These are phyloP conservation scores for Carex parvula DNA, from an alignment of 176 grass and related monocot species.

Conservation along the genomic window DNA sequence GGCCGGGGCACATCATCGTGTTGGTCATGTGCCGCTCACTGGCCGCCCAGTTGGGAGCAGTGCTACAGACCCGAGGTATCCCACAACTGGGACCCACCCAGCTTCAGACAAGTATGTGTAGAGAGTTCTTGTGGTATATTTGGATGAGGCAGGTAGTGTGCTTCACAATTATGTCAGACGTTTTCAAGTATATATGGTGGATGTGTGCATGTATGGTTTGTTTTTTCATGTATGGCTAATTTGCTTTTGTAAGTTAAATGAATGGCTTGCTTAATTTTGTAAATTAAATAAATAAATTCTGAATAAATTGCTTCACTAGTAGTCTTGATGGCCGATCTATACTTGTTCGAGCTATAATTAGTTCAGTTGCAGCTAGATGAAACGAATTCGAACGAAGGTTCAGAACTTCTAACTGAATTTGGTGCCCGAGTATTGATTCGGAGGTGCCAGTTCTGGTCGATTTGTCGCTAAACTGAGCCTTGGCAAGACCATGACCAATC, in stretches of 20 bases:
- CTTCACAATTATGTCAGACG: not conserved
- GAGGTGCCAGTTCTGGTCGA: too few relatives aligned
- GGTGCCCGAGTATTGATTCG: too few relatives aligned
- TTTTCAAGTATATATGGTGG: not conserved
- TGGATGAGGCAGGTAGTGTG: not conserved
- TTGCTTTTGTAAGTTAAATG: not conserved
- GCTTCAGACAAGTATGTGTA: constrained; percentile 24
- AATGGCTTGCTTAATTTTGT: not conserved
- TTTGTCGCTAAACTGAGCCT: too few relatives aligned
- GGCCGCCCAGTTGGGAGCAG: constrained; percentile 19
- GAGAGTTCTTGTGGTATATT: not conserved
- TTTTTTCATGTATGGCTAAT: not conserved
- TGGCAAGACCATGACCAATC: too few relatives aligned
- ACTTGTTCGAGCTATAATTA: not conserved
- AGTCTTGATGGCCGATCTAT: not conserved
- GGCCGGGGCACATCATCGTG: not conserved
- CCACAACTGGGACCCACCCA: not conserved
- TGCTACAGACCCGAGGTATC: too few relatives aligned
- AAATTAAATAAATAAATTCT: not conserved
- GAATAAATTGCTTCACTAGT: not conserved
- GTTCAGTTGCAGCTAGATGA: too few relatives aligned
- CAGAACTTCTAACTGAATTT: too few relatives aligned
- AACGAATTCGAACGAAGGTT: too few relatives aligned
- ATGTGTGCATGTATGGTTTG: not conserved
- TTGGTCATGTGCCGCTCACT: constrained; percentile 16